phyloP scores from a whole-genome alignment of 768 basidiomycete species.

The Tricholoma matsutake region DNA sequence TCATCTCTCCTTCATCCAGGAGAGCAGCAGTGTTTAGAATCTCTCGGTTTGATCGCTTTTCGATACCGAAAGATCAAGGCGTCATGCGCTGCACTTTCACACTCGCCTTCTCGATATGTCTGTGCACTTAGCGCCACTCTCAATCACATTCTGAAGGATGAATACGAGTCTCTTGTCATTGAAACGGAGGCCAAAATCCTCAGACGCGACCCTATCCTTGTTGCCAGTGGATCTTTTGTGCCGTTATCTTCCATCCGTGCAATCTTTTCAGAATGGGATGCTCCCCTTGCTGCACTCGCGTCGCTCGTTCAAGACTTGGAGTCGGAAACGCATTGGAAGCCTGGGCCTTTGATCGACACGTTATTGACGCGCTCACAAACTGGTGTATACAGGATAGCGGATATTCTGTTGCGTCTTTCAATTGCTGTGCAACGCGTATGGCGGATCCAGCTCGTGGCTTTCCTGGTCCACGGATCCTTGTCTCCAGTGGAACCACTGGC shows the following conservation, averaged over 20 bases:
- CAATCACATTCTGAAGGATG: constrained; percentile 67
- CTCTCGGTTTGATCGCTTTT: constrained; percentile 69
- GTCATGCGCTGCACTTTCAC: constrained; percentile 47
- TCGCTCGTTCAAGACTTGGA: constrained; percentile 63
- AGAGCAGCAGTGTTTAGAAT: constrained; percentile 80
- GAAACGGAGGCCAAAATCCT: constrained; percentile 81
- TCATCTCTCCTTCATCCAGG: constrained; percentile 80
- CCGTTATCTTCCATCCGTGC: constrained; percentile 83
- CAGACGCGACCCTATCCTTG: constrained; percentile 67
- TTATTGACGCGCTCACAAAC: constrained; percentile 69
- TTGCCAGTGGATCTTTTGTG: constrained; percentile 79
- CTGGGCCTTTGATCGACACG: constrained; percentile 80
- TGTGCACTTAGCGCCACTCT: constrained; percentile 76
- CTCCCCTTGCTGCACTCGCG: constrained; percentile 72
- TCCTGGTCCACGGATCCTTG: constrained; percentile 76
- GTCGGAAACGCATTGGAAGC: constrained; percentile 54
- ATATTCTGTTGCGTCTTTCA: constrained; percentile 69
- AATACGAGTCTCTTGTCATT: constrained; percentile 78
- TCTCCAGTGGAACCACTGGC: constrained; percentile 66
- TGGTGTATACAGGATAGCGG: constrained; percentile 73
- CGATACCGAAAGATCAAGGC: constrained; percentile 73
- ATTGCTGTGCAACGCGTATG: constrained; percentile 78
- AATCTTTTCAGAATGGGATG: constrained; percentile 85
- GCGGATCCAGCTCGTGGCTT: constrained; percentile 79
- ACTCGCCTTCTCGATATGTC: constrained; percentile 70